Evolutionary conservation across 2,329 filamentous ascomycete species (phyloP), one percentile per base, ranked within the genome.

Genomic region (Colletotrichum musicola): DNA sequence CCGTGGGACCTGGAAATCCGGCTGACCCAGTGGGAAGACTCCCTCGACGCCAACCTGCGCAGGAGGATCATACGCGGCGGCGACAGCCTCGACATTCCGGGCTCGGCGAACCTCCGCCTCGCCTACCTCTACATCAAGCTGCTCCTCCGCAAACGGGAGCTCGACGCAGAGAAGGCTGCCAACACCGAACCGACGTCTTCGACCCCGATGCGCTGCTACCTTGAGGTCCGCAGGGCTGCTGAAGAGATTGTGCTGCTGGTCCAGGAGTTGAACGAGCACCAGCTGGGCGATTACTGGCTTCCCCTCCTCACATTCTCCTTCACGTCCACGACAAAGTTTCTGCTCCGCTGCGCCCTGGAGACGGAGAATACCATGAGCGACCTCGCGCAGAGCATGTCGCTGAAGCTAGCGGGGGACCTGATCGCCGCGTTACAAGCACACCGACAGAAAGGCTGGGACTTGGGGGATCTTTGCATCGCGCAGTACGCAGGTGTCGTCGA

Each of bases 221-320:
- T 81, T 14, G 78, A 82, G 56, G 82, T 82, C 0, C 79, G 83
- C 1, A 74, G 81, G 12, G 81, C 82, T 0, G 81, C 83, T 0
- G 84, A 87, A 64, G 83, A 86, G 1, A 85, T 87, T 16, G 78
- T 86, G 0, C 75, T 82, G 4, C 72, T 87, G 2, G 77, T 83
- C 0, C 83, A 84, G 51, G 84, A 86, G 53, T 73, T 88, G 0
- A 75, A 79, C 4, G 77, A 78, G 4, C 61, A 76, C 1, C 82
- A 86, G 16, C 75, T 86, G 0, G 75, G 77, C 3, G 85, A 83
- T 55, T 87, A 86, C 65, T 88, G 85, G 84, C 76, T 86, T 2
- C 80, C 85, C 0, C 77, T 83, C 3, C 79, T 79, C 44, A 80
- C 84, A 0, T 87, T 85, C 62, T 77, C 81, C 1, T 80, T 86